Evolutionary conservation across 2,329 filamentous ascomycete genomes (phyloP).

Genomic region (Aspergillus brunneoviolaceus): DNA sequence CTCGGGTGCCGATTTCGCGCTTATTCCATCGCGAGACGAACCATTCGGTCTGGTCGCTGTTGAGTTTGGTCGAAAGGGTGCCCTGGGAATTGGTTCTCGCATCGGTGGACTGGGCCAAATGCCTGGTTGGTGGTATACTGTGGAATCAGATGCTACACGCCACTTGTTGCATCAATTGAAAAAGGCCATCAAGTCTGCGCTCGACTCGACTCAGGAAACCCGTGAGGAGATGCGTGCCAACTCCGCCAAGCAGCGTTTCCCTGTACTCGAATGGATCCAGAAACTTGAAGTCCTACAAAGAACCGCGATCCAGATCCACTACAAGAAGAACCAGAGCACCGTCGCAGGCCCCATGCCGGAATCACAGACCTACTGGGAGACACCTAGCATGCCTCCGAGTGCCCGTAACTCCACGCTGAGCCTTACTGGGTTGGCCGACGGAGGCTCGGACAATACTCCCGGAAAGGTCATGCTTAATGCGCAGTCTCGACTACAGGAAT

Average conservation of each 20-base stretch:
- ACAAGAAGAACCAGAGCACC: conserved; percentile 40
- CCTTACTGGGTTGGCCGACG: conserved; percentile 27
- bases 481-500: conserved; percentile 13
- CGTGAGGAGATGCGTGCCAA: conserved; percentile 63
- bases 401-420: conserved; percentile 31
- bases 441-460: background rate
- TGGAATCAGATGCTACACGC: conserved; percentile 62
- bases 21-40: conserved; percentile 67
- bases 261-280: conserved; percentile 65
- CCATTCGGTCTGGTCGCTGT: conserved; percentile 67
- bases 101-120: conserved; percentile 66
- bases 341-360: background rate
- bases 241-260: conserved; percentile 64
- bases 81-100: conserved; percentile 63
- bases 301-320: conserved; percentile 57
- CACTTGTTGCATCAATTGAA: conserved; percentile 65
- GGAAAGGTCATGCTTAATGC: background rate
- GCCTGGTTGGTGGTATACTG: conserved; percentile 70
- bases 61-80: conserved; percentile 66
- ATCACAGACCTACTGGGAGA: conserved; percentile 5
- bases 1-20: conserved; percentile 64
- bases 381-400: conserved; percentile 15
- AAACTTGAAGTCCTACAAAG: conserved; percentile 61
- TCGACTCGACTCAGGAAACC: conserved; percentile 55
- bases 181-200: conserved; percentile 58